Percentiles rank a stretch among this genome's conserved stretches.
These are phyloP conservation scores for Tetragonia tetragonoides DNA, from an alignment of 148 eudicot genomes.

Conservation along the genomic window DNA sequence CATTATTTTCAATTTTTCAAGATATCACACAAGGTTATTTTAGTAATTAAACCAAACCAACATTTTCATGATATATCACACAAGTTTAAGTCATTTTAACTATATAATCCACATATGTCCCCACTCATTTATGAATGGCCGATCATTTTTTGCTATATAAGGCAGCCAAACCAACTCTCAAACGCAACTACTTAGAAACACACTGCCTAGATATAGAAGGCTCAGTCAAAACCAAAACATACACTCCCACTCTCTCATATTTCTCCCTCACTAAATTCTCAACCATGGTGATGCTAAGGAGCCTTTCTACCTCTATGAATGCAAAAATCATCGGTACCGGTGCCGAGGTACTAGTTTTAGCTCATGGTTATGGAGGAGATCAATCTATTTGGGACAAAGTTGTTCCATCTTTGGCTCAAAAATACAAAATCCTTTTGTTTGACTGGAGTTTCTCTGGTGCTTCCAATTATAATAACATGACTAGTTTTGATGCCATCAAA, in stretches of 20 bases:
- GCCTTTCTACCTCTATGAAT: conserved; percentile 55
- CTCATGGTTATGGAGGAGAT: conserved; percentile 79
- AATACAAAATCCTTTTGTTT: conserved; percentile 48
- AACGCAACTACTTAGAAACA: conserved; percentile 1
- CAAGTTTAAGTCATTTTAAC: too few relatives aligned
- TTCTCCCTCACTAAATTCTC: neutral
- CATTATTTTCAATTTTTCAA: too few relatives aligned
- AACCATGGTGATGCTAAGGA: conserved; percentile 51
- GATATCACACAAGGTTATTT: too few relatives aligned
- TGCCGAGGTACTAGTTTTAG: conserved; percentile 53
- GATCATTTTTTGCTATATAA: conserved; percentile 25
- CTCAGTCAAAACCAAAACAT: conserved; percentile 2
- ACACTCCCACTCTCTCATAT: neutral
- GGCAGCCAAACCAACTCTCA: conserved; percentile 16
- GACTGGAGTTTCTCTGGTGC: conserved; percentile 80
- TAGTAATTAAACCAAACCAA: too few relatives aligned
- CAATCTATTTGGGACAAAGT: conserved; percentile 82
- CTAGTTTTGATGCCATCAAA: conserved; percentile 42
- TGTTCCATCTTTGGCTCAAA: conserved; percentile 42
- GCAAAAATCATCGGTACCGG: conserved; percentile 62
- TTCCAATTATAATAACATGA: conserved; percentile 19
- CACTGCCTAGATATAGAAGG: neutral
- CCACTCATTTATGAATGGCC: conserved; percentile 9
- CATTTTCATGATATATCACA: too few relatives aligned
- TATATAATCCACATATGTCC: neutral